These are phyloP conservation scores for Xylaria polymorpha DNA, from an alignment of 2,329 filamentous ascomycete species.

Conservation along the genomic window DNA sequence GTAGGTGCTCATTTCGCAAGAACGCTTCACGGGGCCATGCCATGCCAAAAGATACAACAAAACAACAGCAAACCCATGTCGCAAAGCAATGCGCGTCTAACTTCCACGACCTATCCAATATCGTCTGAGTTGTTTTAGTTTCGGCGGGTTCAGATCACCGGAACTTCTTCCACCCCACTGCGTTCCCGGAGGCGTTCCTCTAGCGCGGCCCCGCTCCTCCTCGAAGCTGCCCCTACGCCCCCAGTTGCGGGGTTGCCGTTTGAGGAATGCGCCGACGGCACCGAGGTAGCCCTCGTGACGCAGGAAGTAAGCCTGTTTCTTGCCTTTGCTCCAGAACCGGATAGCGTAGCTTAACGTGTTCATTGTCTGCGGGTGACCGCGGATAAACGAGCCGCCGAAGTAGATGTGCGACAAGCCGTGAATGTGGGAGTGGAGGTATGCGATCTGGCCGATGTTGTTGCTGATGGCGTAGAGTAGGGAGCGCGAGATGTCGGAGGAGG, in stretches of 20 bases:
- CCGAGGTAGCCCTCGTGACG: conserved; percentile 96
- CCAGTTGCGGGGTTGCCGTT: conserved; percentile 91
- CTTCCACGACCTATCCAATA: background rate
- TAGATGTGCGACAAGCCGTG: conserved; percentile 93
- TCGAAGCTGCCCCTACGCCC: conserved; percentile 84
- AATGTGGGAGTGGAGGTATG: conserved; percentile 96
- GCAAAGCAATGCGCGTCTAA: conserved; percentile 8
- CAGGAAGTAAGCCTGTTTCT: conserved; percentile 95
- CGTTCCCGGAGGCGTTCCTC: conserved; percentile 48
- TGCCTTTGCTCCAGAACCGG: conserved; percentile 94
- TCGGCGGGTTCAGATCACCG: conserved; percentile 4
- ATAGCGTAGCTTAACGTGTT: conserved; percentile 97
- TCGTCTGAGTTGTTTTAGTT: background rate
- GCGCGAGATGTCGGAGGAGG: conserved; percentile 85
- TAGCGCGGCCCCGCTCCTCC: conserved; percentile 50
- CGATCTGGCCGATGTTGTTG: conserved; percentile 98
- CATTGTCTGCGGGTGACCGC: conserved; percentile 96
- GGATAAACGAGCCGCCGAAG: conserved; percentile 96
- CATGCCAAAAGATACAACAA: conserved; percentile 14
- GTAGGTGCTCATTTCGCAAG: background rate
- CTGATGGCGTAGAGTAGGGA: conserved; percentile 94
- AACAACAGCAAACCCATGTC: background rate
- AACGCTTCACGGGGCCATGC: conserved; percentile 21
- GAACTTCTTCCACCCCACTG: conserved; percentile 14
- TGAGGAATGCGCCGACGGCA: conserved; percentile 92